These are phyloP conservation scores for Pyrenula massariospora DNA, from an alignment of 495 filamentous ascomycete species.

Conservation along the genomic window DNA sequence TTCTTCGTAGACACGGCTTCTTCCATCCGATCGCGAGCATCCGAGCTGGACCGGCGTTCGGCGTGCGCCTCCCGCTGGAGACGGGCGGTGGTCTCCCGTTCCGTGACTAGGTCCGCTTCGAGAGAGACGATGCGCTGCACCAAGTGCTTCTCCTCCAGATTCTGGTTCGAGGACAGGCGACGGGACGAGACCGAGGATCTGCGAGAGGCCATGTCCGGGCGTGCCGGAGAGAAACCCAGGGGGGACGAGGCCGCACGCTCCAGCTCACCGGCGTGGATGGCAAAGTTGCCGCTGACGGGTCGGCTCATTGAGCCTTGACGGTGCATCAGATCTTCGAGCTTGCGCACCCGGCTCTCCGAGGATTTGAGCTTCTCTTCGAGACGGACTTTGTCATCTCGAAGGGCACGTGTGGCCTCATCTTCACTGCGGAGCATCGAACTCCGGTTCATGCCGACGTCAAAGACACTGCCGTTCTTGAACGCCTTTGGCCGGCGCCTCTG, in stretches of 20 bases:
- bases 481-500: slow-evolving; percentile 72
- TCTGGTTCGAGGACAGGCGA: slow-evolving; percentile 55
- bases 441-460: slow-evolving; percentile 67
- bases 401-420: slow-evolving; percentile 62
- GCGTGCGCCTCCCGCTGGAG: slow-evolving; percentile 53
- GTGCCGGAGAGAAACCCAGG: slow-evolving; percentile 34
- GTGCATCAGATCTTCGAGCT: slow-evolving; percentile 87
- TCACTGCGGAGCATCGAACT: slow-evolving; percentile 71
- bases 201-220: slow-evolving; percentile 45
- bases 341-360: slow-evolving; percentile 81
- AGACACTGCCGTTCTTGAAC: slow-evolving; percentile 92
- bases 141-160: slow-evolving; percentile 50
- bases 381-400: slow-evolving; percentile 70
- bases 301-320: slow-evolving; percentile 64
- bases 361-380: slow-evolving; percentile 72
- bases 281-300: slow-evolving; percentile 61
- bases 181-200: slow-evolving; percentile 55
- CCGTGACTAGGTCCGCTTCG: slow-evolving; percentile 63
- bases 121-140: slow-evolving; percentile 62
- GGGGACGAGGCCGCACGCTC: slow-evolving; percentile 13
- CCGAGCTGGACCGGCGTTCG: slow-evolving; percentile 50
- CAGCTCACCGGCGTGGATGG: slow-evolving; percentile 3
- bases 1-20: slow-evolving; percentile 85
- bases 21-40: slow-evolving; percentile 47
- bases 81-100: slow-evolving; percentile 45